A percentile compares a stretch with the other conserved stretches of the same genome.
These are phyloP conservation scores for Diaporthe sp. DNA, from an alignment of 2,329 filamentous ascomycete genomes.

Conservation along the genomic window DNA sequence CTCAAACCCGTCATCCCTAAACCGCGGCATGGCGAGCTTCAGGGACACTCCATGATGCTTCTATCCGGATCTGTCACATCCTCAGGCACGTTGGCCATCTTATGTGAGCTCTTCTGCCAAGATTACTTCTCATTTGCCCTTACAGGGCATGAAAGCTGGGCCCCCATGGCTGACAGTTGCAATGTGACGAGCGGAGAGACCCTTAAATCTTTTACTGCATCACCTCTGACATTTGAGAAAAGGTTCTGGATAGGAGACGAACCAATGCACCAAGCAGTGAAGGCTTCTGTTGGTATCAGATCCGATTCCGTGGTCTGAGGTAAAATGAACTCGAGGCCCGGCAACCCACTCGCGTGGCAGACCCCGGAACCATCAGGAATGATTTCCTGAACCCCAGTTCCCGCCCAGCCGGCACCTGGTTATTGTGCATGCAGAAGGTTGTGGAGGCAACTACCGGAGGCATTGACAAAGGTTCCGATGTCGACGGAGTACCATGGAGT, in stretches of 20 bases:
- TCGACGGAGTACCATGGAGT: background rate
- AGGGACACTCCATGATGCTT: slow-evolving; percentile 22
- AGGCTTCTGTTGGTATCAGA: slow-evolving; percentile 13
- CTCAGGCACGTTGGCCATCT: slow-evolving; percentile 15
- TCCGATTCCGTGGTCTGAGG: slow-evolving; percentile 11
- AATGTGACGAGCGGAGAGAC: slow-evolving; percentile 1
- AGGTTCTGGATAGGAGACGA: background rate
- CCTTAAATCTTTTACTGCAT: slow-evolving; percentile 26
- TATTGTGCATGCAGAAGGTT: slow-evolving; percentile 23
- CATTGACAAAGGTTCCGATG: slow-evolving; percentile 8
- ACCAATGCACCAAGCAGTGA: background rate
- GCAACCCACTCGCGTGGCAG: slow-evolving; percentile 32
- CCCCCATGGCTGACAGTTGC: slow-evolving; percentile 14
- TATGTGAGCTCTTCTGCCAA: slow-evolving; percentile 4
- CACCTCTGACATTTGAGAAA: background rate
- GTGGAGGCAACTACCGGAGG: slow-evolving; percentile 24
- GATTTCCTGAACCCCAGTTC: slow-evolving; percentile 4
- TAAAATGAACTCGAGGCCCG: slow-evolving; percentile 35
- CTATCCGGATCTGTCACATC: slow-evolving; percentile 21
- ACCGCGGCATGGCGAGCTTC: background rate
- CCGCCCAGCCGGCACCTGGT: slow-evolving; percentile 25
- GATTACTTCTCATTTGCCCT: slow-evolving; percentile 3
- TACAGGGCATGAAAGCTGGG: background rate
- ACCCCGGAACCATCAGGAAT: slow-evolving; percentile 3
- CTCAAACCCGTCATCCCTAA: slow-evolving; percentile 18